Conservation (phyloP, 2,329 filamentous ascomycete species). For the Ramularia collo-cygni region DNA sequence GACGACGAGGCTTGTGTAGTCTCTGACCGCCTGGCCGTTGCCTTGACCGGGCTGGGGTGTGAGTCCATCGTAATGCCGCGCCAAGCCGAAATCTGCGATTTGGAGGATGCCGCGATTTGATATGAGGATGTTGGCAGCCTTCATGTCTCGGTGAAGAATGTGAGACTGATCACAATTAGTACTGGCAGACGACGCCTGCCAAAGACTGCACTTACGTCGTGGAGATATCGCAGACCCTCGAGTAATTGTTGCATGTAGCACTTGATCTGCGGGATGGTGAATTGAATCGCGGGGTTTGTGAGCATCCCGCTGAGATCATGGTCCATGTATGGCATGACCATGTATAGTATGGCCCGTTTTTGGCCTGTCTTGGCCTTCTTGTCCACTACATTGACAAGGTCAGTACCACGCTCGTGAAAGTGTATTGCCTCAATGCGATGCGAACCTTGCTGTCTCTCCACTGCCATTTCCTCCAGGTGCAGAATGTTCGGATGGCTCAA, state of each 20-base stretch:
- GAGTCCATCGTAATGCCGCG: conserved; percentile 82
- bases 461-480: conserved; percentile 88
- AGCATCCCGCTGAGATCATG: conserved; percentile 96
- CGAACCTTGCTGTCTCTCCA: conserved; percentile 74
- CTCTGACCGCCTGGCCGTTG: conserved; percentile 75
- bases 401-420: conserved; percentile 6
- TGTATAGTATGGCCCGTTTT: conserved; percentile 80
- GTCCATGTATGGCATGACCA: conserved; percentile 98
- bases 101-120: conserved; percentile 89
- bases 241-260: conserved; percentile 95
- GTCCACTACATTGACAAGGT: conserved; percentile 16
- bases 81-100: conserved; percentile 95
- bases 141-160: conserved; percentile 97
- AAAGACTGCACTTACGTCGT: conserved; percentile 50
- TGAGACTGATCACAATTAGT: conserved; percentile 34
- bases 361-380: conserved; percentile 36
- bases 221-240: conserved; percentile 81
- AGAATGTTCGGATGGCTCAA: conserved; percentile 87
- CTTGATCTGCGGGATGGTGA: conserved; percentile 88
- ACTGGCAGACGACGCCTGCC: neutral
- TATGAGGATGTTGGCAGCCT: conserved; percentile 94
- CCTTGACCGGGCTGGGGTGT: conserved; percentile 69
- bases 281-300: conserved; percentile 84
- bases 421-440: conserved; percentile 3
- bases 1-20: conserved; percentile 95